These are phyloP conservation scores for Globisporangium orthogonon DNA, from an alignment of 352 stramenopile species.

Conservation along the genomic window DNA sequence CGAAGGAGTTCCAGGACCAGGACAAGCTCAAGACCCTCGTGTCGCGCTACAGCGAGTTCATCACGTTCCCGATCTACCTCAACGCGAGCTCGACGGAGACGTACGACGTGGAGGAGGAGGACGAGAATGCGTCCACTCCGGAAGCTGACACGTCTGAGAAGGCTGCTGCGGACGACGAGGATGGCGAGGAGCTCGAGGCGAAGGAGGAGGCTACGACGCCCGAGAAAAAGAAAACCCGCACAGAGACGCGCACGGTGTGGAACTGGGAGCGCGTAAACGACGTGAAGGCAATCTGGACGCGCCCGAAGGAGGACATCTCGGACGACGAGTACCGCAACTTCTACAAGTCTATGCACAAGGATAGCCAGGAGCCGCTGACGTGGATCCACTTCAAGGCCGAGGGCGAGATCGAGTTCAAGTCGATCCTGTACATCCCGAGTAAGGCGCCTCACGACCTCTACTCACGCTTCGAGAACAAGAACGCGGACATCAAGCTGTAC, in stretches of 20 bases:
- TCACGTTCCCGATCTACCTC: conserved; percentile 99
- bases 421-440: conserved; percentile 97
- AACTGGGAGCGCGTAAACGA: conserved; percentile 99
- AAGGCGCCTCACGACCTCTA: conserved; percentile 99
- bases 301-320: conserved; percentile 98
- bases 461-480: conserved; percentile 98
- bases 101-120: conserved; percentile 84
- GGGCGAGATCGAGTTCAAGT: conserved; percentile 98
- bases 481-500: conserved; percentile 99
- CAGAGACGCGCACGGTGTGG: conserved; percentile 97
- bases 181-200: conserved; percentile 40
- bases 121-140: conserved; percentile 37
- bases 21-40: conserved; percentile 97
- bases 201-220: conserved; percentile 50
- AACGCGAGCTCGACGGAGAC: conserved; percentile 89
- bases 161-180: conserved; percentile 41
- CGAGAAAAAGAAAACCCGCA: conserved; percentile 87
- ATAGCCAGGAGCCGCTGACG: conserved; percentile 98
- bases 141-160: conserved; percentile 92
- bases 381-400: conserved; percentile 99
- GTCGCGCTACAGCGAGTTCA: conserved; percentile 99
- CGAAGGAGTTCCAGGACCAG: conserved; percentile 96
- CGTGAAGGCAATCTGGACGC: conserved; percentile 99
- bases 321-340: conserved; percentile 99
- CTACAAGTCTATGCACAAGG: conserved; percentile 99